phyloP scores from a whole-genome alignment of 768 basidiomycete genomes.

The Suillus spraguei region DNA sequence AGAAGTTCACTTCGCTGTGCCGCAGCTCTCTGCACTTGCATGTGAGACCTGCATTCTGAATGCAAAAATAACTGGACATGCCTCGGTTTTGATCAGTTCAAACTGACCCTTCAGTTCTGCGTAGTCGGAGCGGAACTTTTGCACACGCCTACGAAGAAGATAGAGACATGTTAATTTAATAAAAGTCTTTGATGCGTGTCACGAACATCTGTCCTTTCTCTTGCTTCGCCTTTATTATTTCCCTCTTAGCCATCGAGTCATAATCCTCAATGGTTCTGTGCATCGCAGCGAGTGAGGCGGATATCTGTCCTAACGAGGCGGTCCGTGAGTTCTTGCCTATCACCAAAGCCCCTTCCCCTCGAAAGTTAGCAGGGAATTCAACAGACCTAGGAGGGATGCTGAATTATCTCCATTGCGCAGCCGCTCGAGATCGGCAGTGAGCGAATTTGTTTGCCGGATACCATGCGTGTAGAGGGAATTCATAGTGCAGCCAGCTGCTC shows the following conservation, averaged over 20 bases:
- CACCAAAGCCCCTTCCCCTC: not conserved
- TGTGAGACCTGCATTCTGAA: slow-evolving; percentile 3
- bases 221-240: slow-evolving; percentile 94
- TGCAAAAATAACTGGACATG: slow-evolving; percentile 1
- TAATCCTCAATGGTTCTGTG: slow-evolving; percentile 96
- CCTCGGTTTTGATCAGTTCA: slow-evolving; percentile 72
- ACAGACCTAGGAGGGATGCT: slow-evolving; percentile 79
- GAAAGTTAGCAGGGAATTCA: not conserved
- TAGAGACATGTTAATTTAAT: slow-evolving; percentile 9
- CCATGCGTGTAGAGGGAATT: slow-evolving; percentile 95
- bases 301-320: slow-evolving; percentile 83
- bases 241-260: slow-evolving; percentile 93
- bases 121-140: slow-evolving; percentile 90
- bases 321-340: slow-evolving; percentile 18
- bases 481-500: slow-evolving; percentile 51
- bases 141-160: slow-evolving; percentile 72
- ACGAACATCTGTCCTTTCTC: slow-evolving; percentile 92
- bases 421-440: slow-evolving; percentile 85
- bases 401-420: slow-evolving; percentile 81
- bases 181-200: slow-evolving; percentile 6
- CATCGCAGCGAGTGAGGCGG: slow-evolving; percentile 94
- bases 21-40: slow-evolving; percentile 51
- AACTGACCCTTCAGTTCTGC: slow-evolving; percentile 81
- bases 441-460: slow-evolving; percentile 86
- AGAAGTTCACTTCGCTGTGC: slow-evolving; percentile 69